Percentiles rank a stretch among this genome's conserved stretches.
These are phyloP conservation scores for Favolaschia claudopus DNA, from an alignment of 768 basidiomycete species.

Conservation along the genomic window DNA sequence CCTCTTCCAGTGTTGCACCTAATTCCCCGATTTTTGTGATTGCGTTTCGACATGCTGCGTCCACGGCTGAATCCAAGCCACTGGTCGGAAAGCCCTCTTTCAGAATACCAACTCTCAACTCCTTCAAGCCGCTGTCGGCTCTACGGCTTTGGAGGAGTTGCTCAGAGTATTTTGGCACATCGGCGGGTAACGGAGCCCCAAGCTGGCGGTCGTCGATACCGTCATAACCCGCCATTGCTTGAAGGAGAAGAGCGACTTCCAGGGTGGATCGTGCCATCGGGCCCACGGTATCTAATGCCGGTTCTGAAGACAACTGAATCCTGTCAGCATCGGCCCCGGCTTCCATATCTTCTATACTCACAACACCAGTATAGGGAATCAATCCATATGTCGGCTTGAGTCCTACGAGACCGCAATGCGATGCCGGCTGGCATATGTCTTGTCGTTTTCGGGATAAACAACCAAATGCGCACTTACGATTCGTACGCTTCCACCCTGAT, in stretches of 20 bases:
- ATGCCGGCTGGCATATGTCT: conserved; percentile 11
- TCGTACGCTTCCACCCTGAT: conserved; percentile 47
- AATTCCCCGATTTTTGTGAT: conserved; percentile 11
- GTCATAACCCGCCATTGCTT: conserved; percentile 23
- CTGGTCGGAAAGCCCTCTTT: conserved; percentile 18
- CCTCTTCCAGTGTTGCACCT: conserved; percentile 23
- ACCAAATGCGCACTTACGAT: neutral
- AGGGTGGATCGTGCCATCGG: conserved; percentile 20
- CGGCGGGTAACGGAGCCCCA: conserved; percentile 12
- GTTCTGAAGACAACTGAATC: conserved; percentile 16
- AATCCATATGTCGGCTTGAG: conserved; percentile 25
- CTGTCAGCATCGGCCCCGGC: too few relatives aligned
- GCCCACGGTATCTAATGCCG: conserved; percentile 17
- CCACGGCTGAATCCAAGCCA: neutral
- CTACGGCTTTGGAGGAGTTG: neutral
- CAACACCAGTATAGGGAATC: conserved; percentile 24
- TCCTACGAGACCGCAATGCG: conserved; percentile 19
- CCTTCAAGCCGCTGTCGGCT: conserved; percentile 1
- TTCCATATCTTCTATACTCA: too few relatives aligned
- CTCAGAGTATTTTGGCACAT: conserved; percentile 16
- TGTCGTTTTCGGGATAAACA: neutral
- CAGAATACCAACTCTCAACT: conserved; percentile 16
- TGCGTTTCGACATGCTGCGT: conserved; percentile 1
- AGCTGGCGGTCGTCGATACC: conserved; percentile 24
- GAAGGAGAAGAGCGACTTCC: conserved; percentile 19